A percentile compares a stretch with the other conserved stretches of the same genome.
Conservation (phyloP, 345 rosid genomes). For the sweet orange (Citrus sinensis) region DNA sequence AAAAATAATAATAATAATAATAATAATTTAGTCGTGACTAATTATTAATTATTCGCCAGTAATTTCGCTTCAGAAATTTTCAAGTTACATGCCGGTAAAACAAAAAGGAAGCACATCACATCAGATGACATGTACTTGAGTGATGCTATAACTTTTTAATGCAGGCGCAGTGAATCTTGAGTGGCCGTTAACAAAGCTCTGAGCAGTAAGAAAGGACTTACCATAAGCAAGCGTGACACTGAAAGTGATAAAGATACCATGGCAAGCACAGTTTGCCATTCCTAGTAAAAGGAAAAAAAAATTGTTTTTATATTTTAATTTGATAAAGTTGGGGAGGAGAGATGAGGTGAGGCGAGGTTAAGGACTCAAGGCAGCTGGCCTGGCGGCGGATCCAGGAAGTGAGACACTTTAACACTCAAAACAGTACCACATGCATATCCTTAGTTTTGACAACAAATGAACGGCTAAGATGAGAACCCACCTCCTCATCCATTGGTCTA, state of each 20-base stretch:
- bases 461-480: constrained; percentile 26
- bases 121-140: too few species aligned
- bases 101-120: too few species aligned
- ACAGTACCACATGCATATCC: constrained; percentile 13
- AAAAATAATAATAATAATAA: too few species aligned
- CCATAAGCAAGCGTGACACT: not conserved
- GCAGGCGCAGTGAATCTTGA: too few species aligned
- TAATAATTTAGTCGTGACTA: too few species aligned
- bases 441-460: not conserved
- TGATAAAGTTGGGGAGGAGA: too few species aligned
- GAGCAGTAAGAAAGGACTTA: not conserved
- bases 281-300: not conserved
- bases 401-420: not conserved
- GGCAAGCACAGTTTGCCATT: not conserved
- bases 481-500: constrained; percentile 26
- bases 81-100: too few species aligned
- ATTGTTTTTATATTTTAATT: too few species aligned
- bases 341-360: not conserved
- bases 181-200: too few species aligned
- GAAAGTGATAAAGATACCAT: not conserved
- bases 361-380: not conserved
- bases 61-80: too few species aligned
- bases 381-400: constrained; percentile 34
- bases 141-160: too few species aligned
- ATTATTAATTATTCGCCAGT: too few species aligned